A percentile compares a stretch with the other conserved stretches of the same genome.
phyloP scores from a whole-genome alignment of 805 yeast species.

The Saccharomycopsis selenospora region DNA sequence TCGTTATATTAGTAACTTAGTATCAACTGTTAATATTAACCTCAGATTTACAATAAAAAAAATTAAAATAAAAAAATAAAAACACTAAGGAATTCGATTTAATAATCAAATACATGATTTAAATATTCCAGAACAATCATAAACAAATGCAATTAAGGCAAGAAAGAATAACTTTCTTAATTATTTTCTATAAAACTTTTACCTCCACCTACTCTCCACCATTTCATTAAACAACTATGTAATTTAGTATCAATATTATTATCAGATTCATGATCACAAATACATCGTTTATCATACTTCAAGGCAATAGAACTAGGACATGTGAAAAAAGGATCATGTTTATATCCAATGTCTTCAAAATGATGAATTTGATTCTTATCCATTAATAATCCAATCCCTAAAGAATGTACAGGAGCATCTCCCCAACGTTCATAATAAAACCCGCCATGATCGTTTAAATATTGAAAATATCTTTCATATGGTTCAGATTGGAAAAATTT shows the following conservation, averaged over 20 bases:
- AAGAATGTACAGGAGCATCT: constrained; percentile 85
- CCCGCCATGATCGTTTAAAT: constrained; percentile 62
- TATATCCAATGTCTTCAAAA: constrained; percentile 77
- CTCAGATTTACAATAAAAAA: no score
- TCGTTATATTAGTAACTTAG: no score
- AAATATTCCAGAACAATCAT: no score
- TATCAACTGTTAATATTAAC: no score
- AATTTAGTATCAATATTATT: constrained; percentile 34
- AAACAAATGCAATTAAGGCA: no score
- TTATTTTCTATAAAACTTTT: constrained; percentile 49
- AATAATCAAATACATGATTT: no score
- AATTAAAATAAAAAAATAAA: no score
- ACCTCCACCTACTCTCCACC: constrained; percentile 72
- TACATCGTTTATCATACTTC: constrained; percentile 51
- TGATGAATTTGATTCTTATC: constrained; percentile 58
- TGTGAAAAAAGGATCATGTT: constrained; percentile 60
- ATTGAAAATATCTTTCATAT: constrained; percentile 54
- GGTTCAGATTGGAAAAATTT: constrained; percentile 62
- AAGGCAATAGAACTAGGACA: constrained; percentile 49
- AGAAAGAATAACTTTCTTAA: no score
- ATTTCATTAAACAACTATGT: constrained; percentile 59
- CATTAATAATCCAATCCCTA: constrained; percentile 56
- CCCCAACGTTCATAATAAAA: constrained; percentile 92
- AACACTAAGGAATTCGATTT: no score
- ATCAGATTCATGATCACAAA: constrained; percentile 45